Conservation (phyloP, 2,329 filamentous ascomycete species). For the Diaporthe australafricana region DNA sequence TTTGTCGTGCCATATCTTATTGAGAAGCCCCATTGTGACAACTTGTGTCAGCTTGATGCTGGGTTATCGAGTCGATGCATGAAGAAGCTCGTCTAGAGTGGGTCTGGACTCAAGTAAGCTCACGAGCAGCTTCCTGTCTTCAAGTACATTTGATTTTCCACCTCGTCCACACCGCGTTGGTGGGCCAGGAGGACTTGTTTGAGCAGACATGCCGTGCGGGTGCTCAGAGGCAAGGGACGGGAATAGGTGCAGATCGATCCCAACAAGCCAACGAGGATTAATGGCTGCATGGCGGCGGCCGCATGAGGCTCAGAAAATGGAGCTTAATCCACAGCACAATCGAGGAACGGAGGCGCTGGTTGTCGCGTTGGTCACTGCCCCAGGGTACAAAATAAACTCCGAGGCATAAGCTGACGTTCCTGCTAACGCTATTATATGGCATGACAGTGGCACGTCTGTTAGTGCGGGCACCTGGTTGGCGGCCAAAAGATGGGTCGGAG, state of each 20-base stretch:
- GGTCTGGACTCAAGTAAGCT: neutral
- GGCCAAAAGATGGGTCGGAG: neutral
- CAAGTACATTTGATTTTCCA: neutral
- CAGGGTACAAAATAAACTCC: neutral
- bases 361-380: neutral
- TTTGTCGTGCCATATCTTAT: neutral
- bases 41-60: neutral
- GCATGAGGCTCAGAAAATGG: constrained; percentile 1
- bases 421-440: neutral
- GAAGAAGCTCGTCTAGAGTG: neutral
- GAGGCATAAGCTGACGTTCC: neutral
- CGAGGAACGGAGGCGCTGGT: neutral
- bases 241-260: constrained; percentile 22
- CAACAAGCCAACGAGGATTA: constrained; percentile 8
- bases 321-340: neutral
- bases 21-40: constrained; percentile 2
- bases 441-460: neutral
- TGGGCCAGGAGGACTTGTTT: neutral
- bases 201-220: neutral
- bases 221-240: neutral
- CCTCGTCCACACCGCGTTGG: neutral
- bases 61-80: neutral
- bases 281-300: constrained; percentile 21
- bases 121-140: constrained; percentile 5
- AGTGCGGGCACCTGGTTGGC: neutral